A percentile compares a stretch with the other conserved stretches of the same genome.
Conservation (phyloP, 2,329 filamentous ascomycete genomes). For the Ophiobolus disseminans region DNA sequence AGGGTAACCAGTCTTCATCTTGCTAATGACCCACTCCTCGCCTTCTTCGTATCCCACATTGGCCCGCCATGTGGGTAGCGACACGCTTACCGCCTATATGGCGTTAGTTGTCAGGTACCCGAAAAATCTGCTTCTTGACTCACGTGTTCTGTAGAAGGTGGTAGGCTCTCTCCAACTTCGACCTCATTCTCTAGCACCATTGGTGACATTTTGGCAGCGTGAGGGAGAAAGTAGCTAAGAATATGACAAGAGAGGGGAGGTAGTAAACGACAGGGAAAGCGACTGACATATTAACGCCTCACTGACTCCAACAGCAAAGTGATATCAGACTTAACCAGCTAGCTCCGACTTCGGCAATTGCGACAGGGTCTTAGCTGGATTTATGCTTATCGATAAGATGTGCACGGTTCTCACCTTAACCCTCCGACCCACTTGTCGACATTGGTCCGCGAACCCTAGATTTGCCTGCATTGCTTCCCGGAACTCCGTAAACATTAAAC, state of each 20-base stretch:
- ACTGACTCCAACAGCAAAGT: conserved; percentile 20
- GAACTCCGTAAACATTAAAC: conserved; percentile 2
- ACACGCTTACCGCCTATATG: conserved; percentile 88
- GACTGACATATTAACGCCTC: conserved; percentile 12
- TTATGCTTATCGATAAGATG: conserved; percentile 45
- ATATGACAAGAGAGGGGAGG: conserved; percentile 4
- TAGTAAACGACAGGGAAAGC: conserved; percentile 5
- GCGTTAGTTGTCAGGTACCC: conserved; percentile 20
- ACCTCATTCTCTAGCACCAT: conserved; percentile 43
- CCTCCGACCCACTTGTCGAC: conserved; percentile 8
- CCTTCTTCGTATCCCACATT: conserved; percentile 96
- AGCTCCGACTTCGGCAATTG: conserved; percentile 44
- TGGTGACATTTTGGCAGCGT: conserved; percentile 27
- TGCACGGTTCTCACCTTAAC: conserved; percentile 19
- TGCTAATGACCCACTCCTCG: conserved; percentile 80
- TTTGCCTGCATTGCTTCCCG: background rate
- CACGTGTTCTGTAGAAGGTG: conserved; percentile 50
- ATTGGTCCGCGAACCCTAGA: conserved; percentile 6
- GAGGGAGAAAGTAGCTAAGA: conserved; percentile 6
- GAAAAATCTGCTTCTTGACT: conserved; percentile 26
- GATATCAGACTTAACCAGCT: conserved; percentile 17
- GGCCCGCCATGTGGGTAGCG: conserved; percentile 88
- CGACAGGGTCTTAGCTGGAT: conserved; percentile 17
- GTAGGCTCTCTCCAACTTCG: conserved; percentile 49
- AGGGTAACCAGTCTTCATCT: conserved; percentile 91